Evolutionary conservation across 257 asterid genomes (phyloP).

Genomic region (Salvia hispanica): DNA sequence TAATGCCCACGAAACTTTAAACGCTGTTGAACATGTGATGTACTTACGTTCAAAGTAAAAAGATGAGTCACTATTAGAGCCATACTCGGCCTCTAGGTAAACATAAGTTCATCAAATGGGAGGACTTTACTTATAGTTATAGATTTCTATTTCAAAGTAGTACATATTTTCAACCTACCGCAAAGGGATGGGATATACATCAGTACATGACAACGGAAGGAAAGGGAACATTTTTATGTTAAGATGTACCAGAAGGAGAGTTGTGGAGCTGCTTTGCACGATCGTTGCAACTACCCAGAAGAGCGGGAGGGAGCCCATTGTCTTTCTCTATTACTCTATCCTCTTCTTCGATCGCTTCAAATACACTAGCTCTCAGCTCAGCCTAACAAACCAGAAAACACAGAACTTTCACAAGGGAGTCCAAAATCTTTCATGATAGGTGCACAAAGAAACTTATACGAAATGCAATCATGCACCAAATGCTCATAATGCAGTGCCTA

Average conservation of each 20-base stretch:
- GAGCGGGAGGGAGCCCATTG: slow-evolving; percentile 85
- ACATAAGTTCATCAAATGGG: neutral
- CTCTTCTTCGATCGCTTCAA: slow-evolving; percentile 96
- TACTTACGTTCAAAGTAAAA: neutral
- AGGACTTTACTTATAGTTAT: neutral
- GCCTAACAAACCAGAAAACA: slow-evolving; percentile 53
- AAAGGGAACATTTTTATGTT: neutral
- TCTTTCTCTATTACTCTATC: slow-evolving; percentile 76
- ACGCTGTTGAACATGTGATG: neutral
- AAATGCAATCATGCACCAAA: neutral
- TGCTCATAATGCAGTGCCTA: neutral
- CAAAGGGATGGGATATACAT: slow-evolving; percentile 2
- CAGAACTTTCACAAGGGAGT: slow-evolving; percentile 19
- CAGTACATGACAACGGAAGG: neutral
- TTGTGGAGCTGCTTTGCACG: slow-evolving; percentile 90
- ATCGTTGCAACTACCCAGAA: slow-evolving; percentile 94
- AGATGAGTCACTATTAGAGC: neutral
- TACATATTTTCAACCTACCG: slow-evolving; percentile 5
- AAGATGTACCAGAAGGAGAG: slow-evolving; percentile 76
- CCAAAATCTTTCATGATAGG: neutral
- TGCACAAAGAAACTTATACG: neutral
- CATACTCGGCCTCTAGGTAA: no score
- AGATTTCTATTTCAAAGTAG: slow-evolving; percentile 1
- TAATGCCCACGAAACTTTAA: neutral
- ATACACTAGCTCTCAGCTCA: slow-evolving; percentile 93